These are phyloP conservation scores for Athelia psychrophila DNA, from an alignment of 1,284 basidiomycete species.

Conservation along the genomic window DNA sequence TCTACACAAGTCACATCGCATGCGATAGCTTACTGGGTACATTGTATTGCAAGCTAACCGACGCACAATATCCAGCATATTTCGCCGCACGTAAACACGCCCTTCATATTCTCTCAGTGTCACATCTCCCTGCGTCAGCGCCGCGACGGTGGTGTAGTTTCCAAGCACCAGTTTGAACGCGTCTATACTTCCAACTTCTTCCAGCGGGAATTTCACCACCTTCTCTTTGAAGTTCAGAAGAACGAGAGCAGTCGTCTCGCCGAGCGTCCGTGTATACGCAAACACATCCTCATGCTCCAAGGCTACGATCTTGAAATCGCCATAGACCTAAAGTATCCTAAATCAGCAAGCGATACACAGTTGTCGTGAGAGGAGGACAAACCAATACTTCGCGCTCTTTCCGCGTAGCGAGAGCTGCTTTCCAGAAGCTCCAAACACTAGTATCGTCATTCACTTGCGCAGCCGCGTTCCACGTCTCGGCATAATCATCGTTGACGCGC, in stretches of 20 bases:
- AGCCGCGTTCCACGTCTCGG: slow-evolving; percentile 53
- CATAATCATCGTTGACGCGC: slow-evolving; percentile 70
- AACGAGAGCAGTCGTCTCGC: slow-evolving; percentile 34
- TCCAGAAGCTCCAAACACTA: slow-evolving; percentile 63
- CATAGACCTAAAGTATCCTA: slow-evolving; percentile 42
- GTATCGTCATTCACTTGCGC: slow-evolving; percentile 42
- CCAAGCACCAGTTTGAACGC: slow-evolving; percentile 23
- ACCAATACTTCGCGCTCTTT: slow-evolving; percentile 57
- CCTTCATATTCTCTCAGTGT: not conserved
- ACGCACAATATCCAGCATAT: no score
- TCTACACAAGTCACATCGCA: no score
- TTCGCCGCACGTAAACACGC: not conserved
- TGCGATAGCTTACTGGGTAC: no score
- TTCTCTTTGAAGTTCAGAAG: slow-evolving; percentile 50
- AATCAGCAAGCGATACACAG: slow-evolving; percentile 5
- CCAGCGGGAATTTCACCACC: slow-evolving; percentile 22
- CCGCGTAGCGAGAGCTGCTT: slow-evolving; percentile 48
- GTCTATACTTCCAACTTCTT: not conserved
- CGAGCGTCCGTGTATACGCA: slow-evolving; percentile 49
- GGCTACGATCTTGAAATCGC: slow-evolving; percentile 50
- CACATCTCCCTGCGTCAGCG: not conserved
- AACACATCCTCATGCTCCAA: slow-evolving; percentile 49
- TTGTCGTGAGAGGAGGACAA: slow-evolving; percentile 14
- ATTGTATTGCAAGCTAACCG: no score
- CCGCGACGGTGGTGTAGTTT: slow-evolving; percentile 20